Evolutionary conservation across 2,329 filamentous ascomycete species (phyloP), one percentile per base, ranked within the genome.

Genomic region (Diaporthe velutina): DNA sequence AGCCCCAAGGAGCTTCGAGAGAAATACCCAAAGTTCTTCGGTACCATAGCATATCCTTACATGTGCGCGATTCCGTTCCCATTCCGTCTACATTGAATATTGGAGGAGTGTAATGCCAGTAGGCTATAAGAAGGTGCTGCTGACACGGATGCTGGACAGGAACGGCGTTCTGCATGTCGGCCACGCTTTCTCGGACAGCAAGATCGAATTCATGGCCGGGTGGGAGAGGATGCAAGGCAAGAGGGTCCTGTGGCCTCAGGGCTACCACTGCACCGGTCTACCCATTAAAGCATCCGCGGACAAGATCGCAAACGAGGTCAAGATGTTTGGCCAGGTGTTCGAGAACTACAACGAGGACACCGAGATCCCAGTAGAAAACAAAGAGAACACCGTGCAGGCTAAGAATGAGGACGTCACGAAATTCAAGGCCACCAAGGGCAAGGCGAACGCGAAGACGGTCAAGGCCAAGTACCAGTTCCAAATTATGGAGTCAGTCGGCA

Each of bases 271-370:
- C 86, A 98, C 96, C 0, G 97, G 97, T 80, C 97, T 99, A 93
- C 95, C 96, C 60, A 99, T 99, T 88, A 98, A 98, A 86, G 96
- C 97, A 8, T 97, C 95, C 81, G 95, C 97, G 72, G 96, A 99
- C 88, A 98, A 98, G 88, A 91, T 99, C 60, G 92, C 93, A 75
- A 92, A 95, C 77, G 97, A 99, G 85, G 93, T 98, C 73, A 92
- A 94, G 84, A 88, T 93, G 86, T 99, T 98, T 81, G 97, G 97
- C 30, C 86, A 93, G 82, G 92, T 95, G 80, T 98, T 98, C 77
- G 93, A 96, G 81, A 88, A 90, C 61, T 98, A 95, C 84, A 88
- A 90, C 71, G 90, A 92, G 73, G 91, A 93, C 15, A 85, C 87
- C 3, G 86, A 86, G 55, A 84, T 78, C 67, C 87, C 86, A 73